Evolutionary conservation across 2,329 filamentous ascomycete genomes (phyloP).

Genomic region (Fusarium sp.): DNA sequence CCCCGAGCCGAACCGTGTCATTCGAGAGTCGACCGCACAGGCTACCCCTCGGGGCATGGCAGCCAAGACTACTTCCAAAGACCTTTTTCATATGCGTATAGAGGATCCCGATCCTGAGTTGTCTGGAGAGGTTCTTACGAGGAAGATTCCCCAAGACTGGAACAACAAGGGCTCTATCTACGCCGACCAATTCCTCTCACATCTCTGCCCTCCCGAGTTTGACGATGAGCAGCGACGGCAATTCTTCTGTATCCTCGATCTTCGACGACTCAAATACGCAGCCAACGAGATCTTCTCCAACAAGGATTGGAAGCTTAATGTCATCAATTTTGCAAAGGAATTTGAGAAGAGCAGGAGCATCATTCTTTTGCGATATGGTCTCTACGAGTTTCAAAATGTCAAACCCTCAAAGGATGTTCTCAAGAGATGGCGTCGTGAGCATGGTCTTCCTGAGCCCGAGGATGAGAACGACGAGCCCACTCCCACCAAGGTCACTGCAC

Average conservation of each 20-base stretch:
- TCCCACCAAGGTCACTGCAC: constrained; percentile 51
- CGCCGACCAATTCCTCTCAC: constrained; percentile 68
- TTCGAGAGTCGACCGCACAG: constrained; percentile 60
- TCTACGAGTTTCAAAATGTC: constrained; percentile 73
- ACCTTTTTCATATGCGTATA: constrained; percentile 70
- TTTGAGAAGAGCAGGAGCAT: constrained; percentile 73
- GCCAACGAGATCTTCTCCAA: constrained; percentile 70
- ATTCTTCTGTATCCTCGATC: constrained; percentile 72
- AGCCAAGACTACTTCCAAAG: constrained; percentile 60
- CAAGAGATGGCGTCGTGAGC: constrained; percentile 68
- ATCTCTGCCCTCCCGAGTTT: constrained; percentile 68
- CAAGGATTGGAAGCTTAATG: constrained; percentile 73
- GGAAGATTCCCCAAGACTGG: constrained; percentile 65
- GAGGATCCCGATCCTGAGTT: constrained; percentile 67
- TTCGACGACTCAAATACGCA: constrained; percentile 71
- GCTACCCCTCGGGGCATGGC: constrained; percentile 63
- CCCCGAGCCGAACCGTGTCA: constrained; percentile 57
- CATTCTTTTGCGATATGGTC: constrained; percentile 70
- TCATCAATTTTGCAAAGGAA: constrained; percentile 72
- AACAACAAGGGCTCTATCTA: constrained; percentile 67
- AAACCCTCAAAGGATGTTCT: constrained; percentile 69
- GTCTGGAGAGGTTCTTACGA: constrained; percentile 65
- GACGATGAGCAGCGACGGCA: constrained; percentile 70
- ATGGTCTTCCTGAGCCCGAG: constrained; percentile 64
- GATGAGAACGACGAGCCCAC: constrained; percentile 55